Percentiles rank a stretch among this genome's conserved stretches.
phyloP scores from a whole-genome alignment of 106 monocot genomes.

The Dioscorea alata region DNA sequence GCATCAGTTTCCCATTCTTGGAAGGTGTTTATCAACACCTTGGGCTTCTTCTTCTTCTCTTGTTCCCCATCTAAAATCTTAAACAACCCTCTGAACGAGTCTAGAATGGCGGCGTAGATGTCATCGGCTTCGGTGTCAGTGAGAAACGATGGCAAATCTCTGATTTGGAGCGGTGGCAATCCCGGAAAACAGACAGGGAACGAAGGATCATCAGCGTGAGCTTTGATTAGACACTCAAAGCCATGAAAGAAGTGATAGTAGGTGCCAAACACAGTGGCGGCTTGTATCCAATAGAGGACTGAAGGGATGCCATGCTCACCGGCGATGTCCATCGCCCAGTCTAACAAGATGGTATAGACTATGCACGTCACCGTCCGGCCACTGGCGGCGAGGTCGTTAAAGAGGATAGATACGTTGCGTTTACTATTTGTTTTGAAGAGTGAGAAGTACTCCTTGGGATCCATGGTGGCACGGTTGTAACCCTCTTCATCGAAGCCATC shows the following conservation, averaged over 20 bases:
- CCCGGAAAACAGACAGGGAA: conserved; percentile 16
- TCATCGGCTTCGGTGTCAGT: not conserved
- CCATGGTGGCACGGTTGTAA: not conserved
- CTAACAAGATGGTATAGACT: conserved; percentile 33
- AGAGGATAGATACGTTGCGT: conserved; percentile 14
- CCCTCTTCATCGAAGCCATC: conserved; percentile 52
- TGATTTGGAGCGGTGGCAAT: conserved; percentile 14
- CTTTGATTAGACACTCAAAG: conserved; percentile 12
- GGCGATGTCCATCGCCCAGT: conserved; percentile 42
- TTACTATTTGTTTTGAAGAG: conserved; percentile 4
- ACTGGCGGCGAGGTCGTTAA: conserved; percentile 11
- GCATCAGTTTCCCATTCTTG: conserved; percentile 17
- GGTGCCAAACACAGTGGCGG: conserved; percentile 48
- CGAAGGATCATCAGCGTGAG: not conserved
- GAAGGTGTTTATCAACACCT: conserved; percentile 40
- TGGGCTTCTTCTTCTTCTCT: not conserved
- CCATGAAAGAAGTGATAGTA: conserved; percentile 62
- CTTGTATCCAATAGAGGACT: conserved; percentile 56
- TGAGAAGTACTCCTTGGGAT: conserved; percentile 2
- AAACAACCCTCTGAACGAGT: conserved; percentile 4
- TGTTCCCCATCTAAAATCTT: not conserved
- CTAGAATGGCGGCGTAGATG: not conserved
- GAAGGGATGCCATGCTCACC: conserved; percentile 21
- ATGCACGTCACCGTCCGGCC: conserved; percentile 35
- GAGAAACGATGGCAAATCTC: conserved; percentile 38